A percentile compares a stretch with the other conserved stretches of the same genome.
phyloP scores from a whole-genome alignment of 352 stramenopile species.

The Lagenidium sp. region DNA sequence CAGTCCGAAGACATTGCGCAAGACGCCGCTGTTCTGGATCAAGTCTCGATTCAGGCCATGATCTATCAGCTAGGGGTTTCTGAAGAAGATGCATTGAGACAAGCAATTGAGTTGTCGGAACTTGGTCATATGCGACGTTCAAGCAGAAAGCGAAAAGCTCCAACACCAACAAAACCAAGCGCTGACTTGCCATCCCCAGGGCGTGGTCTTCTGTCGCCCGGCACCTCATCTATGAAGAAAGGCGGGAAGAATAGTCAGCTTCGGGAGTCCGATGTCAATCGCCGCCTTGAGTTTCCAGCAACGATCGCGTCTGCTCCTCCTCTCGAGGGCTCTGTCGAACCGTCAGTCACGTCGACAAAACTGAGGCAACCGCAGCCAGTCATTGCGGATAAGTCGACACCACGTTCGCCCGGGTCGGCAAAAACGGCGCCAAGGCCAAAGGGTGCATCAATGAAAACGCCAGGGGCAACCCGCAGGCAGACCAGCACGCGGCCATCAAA shows the following conservation, averaged over 20 bases:
- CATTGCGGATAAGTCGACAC: no score
- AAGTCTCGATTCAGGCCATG: slow-evolving; percentile 27
- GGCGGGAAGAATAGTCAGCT: not conserved
- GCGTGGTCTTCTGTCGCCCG: not conserved
- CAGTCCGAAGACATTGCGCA: no score
- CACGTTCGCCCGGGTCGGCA: not conserved
- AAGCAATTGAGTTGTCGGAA: slow-evolving; percentile 59
- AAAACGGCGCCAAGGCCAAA: not conserved
- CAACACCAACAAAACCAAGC: not conserved
- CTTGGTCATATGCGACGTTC: slow-evolving; percentile 14
- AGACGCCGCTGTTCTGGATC: slow-evolving; percentile 16
- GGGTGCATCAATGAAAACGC: no score
- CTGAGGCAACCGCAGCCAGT: no score
- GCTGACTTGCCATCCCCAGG: not conserved
- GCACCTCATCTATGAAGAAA: slow-evolving; percentile 3
- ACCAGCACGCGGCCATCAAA: not conserved
- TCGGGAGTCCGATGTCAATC: no score
- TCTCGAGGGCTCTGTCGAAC: no score
- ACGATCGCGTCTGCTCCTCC: no score
- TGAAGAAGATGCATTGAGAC: slow-evolving; percentile 55
- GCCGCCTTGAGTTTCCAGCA: no score
- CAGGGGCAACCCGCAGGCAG: not conserved
- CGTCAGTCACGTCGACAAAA: no score
- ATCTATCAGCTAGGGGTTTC: slow-evolving; percentile 65
- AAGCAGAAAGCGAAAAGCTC: slow-evolving; percentile 11